These are phyloP conservation scores for Aspergillus pseudonomiae DNA, from an alignment of 2,329 filamentous ascomycete species.

Conservation along the genomic window DNA sequence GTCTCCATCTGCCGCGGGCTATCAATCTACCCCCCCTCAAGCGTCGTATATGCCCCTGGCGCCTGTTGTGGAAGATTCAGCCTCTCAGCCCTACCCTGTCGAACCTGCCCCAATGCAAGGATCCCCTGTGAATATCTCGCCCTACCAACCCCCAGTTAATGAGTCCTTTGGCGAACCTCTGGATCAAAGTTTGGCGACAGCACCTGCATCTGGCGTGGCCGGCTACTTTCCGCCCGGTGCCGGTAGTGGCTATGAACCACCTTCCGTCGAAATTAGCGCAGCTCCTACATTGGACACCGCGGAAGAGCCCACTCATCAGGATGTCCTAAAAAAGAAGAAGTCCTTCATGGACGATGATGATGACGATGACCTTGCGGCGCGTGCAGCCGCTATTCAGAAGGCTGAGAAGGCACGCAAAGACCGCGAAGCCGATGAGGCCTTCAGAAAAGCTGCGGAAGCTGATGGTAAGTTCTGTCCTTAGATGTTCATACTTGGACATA, in stretches of 20 bases:
- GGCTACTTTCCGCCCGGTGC: slow-evolving; percentile 40
- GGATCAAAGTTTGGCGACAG: slow-evolving; percentile 21
- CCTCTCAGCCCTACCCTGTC: slow-evolving; percentile 29
- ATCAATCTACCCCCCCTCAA: slow-evolving; percentile 44
- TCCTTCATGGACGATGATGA: slow-evolving; percentile 82
- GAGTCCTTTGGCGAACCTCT: slow-evolving; percentile 28
- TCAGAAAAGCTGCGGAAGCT: slow-evolving; percentile 77
- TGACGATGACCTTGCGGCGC: slow-evolving; percentile 63
- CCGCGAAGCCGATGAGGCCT: slow-evolving; percentile 79
- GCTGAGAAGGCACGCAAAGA: slow-evolving; percentile 71
- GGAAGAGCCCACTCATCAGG: slow-evolving; percentile 58
- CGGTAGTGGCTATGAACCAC: slow-evolving; percentile 39
- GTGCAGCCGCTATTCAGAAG: slow-evolving; percentile 55
- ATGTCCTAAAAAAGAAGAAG: slow-evolving; percentile 71
- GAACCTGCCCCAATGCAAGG: slow-evolving; percentile 22
- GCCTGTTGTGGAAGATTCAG: slow-evolving; percentile 43
- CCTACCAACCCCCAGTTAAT: slow-evolving; percentile 29
- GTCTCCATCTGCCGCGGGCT: slow-evolving; percentile 34
- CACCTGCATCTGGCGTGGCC: slow-evolving; percentile 27
- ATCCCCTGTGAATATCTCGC: slow-evolving; percentile 30
- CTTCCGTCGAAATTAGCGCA: slow-evolving; percentile 38
- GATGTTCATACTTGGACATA: neutral
- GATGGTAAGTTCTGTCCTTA: slow-evolving; percentile 52
- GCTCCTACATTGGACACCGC: slow-evolving; percentile 47
- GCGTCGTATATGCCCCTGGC: slow-evolving; percentile 43